Conservation (phyloP, 2,329 filamentous ascomycete species). For the Aspergillus phoenicis region DNA sequence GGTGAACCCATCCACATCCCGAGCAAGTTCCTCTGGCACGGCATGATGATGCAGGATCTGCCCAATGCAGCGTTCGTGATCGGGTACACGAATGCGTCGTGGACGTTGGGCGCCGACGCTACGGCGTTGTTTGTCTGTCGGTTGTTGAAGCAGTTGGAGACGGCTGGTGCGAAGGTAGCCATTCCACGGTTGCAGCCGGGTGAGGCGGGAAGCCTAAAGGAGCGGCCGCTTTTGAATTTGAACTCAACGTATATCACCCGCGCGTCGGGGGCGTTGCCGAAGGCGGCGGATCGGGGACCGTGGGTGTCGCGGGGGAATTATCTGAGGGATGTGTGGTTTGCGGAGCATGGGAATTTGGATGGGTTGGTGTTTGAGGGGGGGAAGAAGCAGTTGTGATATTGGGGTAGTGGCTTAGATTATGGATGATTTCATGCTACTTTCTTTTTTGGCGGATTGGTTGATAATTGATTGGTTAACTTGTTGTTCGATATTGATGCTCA, state of each 20-base stretch:
- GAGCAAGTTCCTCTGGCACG: conserved; percentile 48
- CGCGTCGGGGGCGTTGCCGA: conserved; percentile 39
- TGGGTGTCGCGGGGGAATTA: conserved; percentile 46
- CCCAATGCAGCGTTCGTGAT: conserved; percentile 47
- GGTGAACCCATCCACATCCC: conserved; percentile 36
- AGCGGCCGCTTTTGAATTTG: conserved; percentile 39
- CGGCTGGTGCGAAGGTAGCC: conserved; percentile 28
- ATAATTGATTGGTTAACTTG: not conserved
- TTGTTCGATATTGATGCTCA: too few relatives aligned
- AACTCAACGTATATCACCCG: conserved; percentile 46
- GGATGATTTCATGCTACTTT: not conserved
- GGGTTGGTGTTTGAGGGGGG: conserved; percentile 32
- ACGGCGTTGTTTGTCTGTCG: conserved; percentile 44
- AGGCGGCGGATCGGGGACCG: conserved; percentile 42
- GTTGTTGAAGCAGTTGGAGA: conserved; percentile 37
- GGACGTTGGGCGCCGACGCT: conserved; percentile 50
- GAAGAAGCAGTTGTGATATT: conserved; percentile 13
- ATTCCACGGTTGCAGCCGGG: conserved; percentile 30
- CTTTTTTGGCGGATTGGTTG: not conserved
- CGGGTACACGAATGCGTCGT: conserved; percentile 49
- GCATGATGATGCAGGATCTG: conserved; percentile 48
- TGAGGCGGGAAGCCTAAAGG: conserved; percentile 26
- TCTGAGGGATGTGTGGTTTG: conserved; percentile 42
- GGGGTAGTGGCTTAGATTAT: not conserved
- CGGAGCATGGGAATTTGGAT: conserved; percentile 39